These are phyloP conservation scores for Batkoa obscura DNA, from an alignment of 371 early-diverging fungal genomes.

Conservation along the genomic window DNA sequence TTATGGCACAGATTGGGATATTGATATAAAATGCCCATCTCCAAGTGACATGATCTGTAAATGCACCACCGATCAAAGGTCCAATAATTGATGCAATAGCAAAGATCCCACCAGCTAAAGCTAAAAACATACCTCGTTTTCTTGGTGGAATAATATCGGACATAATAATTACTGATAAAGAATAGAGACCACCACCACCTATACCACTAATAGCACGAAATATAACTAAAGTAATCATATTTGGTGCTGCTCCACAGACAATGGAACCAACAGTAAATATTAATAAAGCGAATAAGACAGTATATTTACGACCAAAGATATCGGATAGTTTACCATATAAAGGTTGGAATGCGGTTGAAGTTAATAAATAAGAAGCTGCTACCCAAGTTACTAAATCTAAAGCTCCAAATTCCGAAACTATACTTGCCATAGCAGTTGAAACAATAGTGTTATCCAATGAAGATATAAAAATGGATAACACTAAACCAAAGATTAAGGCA, in stretches of 20 bases:
- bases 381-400: constrained; percentile 41
- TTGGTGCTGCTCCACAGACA: constrained; percentile 42
- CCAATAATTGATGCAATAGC: constrained; percentile 19
- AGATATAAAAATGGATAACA: constrained; percentile 45
- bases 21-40: constrained; percentile 28
- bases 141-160: constrained; percentile 6
- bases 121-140: background rate
- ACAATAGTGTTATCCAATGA: constrained; percentile 58
- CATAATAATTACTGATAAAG: constrained; percentile 26
- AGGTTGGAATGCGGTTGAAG: constrained; percentile 30
- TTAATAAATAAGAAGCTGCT: constrained; percentile 29
- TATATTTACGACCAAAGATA: constrained; percentile 42
- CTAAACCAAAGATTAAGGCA: constrained; percentile 17
- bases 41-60: constrained; percentile 22
- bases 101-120: constrained; percentile 12
- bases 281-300: constrained; percentile 32
- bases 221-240: constrained; percentile 40
- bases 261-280: constrained; percentile 40
- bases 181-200: constrained; percentile 36
- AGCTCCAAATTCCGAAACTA: constrained; percentile 44
- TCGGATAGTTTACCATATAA: constrained; percentile 38
- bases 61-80: constrained; percentile 25
- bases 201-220: constrained; percentile 43
- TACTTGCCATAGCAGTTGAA: constrained; percentile 50
- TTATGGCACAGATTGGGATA: constrained; percentile 13